Base-by-base conservation (phyloP, 108 stramenopile genomes). In the Nitzschia sp. region DNA sequence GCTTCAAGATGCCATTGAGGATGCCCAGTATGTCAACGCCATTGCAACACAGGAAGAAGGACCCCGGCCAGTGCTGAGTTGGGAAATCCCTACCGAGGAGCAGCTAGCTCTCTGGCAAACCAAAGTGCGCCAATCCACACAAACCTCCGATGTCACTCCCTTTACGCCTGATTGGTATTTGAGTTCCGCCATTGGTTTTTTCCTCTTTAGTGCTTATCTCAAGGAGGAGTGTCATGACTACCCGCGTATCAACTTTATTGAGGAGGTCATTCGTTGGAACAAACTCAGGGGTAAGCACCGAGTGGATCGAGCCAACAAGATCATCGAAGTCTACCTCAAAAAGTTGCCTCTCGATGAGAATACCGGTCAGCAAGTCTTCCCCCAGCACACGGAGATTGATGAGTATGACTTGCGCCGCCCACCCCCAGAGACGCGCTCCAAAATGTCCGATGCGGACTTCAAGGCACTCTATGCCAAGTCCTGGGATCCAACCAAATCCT, bases 11-110 rank as follows among this genome's bases (percentile, higher is more conserved):
- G 92, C 92, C 58, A 89, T 93, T 56, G 92, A 93, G 65, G 92
- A 93, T 68, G 92, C 92, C 15, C 89, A 90, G 56, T 93, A 93
- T 69, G 88, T 93, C 29, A 89, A 83, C 59, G 92, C 89, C n/a
- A 90, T 93, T 57, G 53, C 85, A 2, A 76, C 82, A 19, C 86
- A 82, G 53, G 87, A 86, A 51, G 87, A 88, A 50, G 90, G 90
- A 51, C 90, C 90, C 0, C 79, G 84, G 29, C 90, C 90, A 46
- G 82, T 91, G 8, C 41, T 88, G 43, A 63, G 85, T 1, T 91
- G 90, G 90, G 80, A 87, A 56, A 82, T 78, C 37, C 90, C 89
- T 11, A 83, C 70, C 3, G 85, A 84, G 41, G 84, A 83, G 39
- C 67, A 91, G 69, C 55, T 91, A 22, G 72, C 61, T 5, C 20